Percentiles rank a stretch among this genome's conserved stretches.
Evolutionary conservation across 192 early-diverging fungal genomes (phyloP).

Genomic region (Phycomyces nitens): DNA sequence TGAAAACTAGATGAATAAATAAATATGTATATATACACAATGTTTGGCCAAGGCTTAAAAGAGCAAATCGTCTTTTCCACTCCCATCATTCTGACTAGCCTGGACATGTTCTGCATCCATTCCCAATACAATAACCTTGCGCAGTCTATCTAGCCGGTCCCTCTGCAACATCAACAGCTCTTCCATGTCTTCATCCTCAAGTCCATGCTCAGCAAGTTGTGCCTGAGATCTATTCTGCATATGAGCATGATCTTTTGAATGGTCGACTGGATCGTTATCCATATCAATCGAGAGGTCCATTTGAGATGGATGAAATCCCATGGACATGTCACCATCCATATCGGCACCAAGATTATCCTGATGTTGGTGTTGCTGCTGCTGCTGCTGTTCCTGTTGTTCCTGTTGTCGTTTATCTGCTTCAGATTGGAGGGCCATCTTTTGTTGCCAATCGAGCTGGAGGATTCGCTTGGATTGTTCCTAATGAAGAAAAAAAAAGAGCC

Average conservation of each 20-base stretch:
- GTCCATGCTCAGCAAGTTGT: not conserved
- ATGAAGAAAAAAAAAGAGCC: not conserved
- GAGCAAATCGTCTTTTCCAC: constrained; percentile 28
- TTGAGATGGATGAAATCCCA: constrained; percentile 6
- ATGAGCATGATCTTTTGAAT: not conserved
- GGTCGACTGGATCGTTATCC: not conserved
- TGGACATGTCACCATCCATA: constrained; percentile 7
- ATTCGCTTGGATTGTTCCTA: constrained; percentile 36
- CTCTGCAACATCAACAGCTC: constrained; percentile 29
- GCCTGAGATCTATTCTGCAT: not conserved
- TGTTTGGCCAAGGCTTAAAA: constrained; percentile 22
- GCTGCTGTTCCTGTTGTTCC: constrained; percentile 8
- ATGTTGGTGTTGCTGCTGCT: constrained; percentile 9
- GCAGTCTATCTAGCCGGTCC: constrained; percentile 26
- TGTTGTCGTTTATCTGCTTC: constrained; percentile 16
- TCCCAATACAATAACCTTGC: constrained; percentile 28
- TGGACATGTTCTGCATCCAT: constrained; percentile 29
- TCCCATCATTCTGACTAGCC: constrained; percentile 12
- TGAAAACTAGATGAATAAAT: no score
- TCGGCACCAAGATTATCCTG: not conserved
- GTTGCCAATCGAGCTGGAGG: constrained; percentile 22
- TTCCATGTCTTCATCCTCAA: constrained; percentile 36
- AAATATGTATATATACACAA: constrained; percentile 1
- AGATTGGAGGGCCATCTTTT: constrained; percentile 7
- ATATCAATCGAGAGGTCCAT: constrained; percentile 16